Conservation (phyloP, 495 filamentous ascomycete genomes). For the Talaromyces trachyspermus region DNA sequence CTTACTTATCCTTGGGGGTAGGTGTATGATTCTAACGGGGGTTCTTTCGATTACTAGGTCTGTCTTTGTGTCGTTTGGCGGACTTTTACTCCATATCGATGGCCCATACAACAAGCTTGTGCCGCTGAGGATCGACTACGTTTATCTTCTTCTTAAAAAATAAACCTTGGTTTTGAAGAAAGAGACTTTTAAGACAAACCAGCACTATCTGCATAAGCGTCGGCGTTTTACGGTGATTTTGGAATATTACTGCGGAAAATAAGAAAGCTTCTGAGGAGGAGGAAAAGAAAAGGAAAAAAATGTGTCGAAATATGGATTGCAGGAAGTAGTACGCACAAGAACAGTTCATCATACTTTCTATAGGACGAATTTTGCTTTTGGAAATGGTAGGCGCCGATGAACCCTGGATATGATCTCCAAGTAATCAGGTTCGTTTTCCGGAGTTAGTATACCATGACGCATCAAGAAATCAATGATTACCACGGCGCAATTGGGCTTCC, state of each 20-base stretch:
- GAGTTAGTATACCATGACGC: slow-evolving; percentile 71
- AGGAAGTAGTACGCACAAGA: no score
- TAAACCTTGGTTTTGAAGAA: slow-evolving; percentile 26
- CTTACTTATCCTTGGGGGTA: neutral
- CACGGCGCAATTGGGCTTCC: slow-evolving; percentile 91
- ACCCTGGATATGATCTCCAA: slow-evolving; percentile 66
- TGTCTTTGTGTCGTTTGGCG: slow-evolving; percentile 87
- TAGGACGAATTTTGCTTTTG: slow-evolving; percentile 37
- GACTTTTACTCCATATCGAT: slow-evolving; percentile 79
- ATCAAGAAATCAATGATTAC: slow-evolving; percentile 87
- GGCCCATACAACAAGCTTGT: slow-evolving; percentile 94
- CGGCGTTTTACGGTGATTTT: slow-evolving; percentile 8
- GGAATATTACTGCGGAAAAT: neutral
- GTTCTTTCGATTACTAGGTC: slow-evolving; percentile 50
- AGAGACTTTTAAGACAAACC: neutral
- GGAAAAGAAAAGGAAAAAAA: neutral
- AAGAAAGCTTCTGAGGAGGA: no score
- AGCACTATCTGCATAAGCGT: slow-evolving; percentile 9
- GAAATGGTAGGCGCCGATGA: slow-evolving; percentile 79
- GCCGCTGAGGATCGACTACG: slow-evolving; percentile 81
- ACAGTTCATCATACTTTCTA: neutral
- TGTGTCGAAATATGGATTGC: neutral
- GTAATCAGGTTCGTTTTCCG: slow-evolving; percentile 76
- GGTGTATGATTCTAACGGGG: neutral
- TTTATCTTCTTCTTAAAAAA: slow-evolving; percentile 91